phyloP scores from a whole-genome alignment of 2,329 filamentous ascomycete species.

The Fusarium decemcellulare region DNA sequence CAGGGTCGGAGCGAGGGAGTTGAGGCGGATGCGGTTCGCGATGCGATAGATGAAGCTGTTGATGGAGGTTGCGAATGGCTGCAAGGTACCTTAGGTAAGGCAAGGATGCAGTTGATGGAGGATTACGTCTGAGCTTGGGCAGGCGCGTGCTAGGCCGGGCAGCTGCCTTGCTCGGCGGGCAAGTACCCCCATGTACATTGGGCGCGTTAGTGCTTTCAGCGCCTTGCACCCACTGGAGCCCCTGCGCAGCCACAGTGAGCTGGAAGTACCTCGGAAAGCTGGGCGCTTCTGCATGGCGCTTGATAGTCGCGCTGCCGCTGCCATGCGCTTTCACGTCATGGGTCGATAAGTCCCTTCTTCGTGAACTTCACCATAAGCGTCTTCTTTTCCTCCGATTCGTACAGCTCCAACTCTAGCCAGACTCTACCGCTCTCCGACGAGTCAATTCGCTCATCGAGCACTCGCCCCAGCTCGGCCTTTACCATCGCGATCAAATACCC shows the following conservation, averaged over 20 bases:
- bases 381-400: not conserved
- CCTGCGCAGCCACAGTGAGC: constrained; percentile 3
- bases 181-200: constrained; percentile 1
- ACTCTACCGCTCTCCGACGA: not conserved
- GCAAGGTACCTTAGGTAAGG: constrained; percentile 33
- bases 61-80: constrained; percentile 35
- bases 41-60: constrained; percentile 28
- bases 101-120: constrained; percentile 21
- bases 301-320: constrained; percentile 29
- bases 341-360: constrained; percentile 25
- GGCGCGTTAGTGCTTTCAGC: not conserved
- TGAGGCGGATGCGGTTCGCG: constrained; percentile 5
- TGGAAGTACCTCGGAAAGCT: not conserved
- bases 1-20: not conserved
- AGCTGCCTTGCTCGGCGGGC: constrained; percentile 27
- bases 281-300: constrained; percentile 31
- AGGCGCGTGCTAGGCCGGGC: constrained; percentile 13
- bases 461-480: accelerated
- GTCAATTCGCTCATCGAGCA: not conserved
- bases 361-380: constrained; percentile 22
- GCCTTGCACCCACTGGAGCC: not conserved
- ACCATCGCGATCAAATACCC: not conserved
- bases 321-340: constrained; percentile 39
- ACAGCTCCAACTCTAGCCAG: not conserved
- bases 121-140: constrained; percentile 44